Base-by-base conservation (phyloP, 2,329 filamentous ascomycete species). In the Trichoderma citrinoviride region DNA sequence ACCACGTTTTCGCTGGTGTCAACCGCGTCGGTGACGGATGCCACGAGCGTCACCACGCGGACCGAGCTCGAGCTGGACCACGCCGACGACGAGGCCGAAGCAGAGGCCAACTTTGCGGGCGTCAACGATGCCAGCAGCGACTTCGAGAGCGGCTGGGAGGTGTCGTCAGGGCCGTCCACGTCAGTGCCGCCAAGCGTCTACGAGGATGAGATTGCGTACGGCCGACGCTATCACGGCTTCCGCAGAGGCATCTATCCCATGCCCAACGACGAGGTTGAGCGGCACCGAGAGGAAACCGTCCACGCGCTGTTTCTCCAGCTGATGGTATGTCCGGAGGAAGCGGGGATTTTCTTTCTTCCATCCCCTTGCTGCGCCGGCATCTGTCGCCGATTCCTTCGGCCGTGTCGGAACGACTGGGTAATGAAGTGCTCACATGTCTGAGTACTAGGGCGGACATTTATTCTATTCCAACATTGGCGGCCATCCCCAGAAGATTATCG, bases 241-340 rank as follows among this genome's bases (percentile, higher is more conserved):
- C 75, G 76, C 53, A 72, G 77, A 43, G 78, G 78, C 41, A 73
- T 76, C n/a, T 83, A 82, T 64, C 79, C 80, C 2, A 71, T 82
- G 19, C 80, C 81, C 3, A 82, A 83, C 63, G 80, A 83, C 67
- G 74, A 77, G 37, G 68, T 70, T 8, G 82, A 83, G 70, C 80
- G 82, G 67, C 74, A 76, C 23, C 76, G 80, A 10, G 79, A 83
- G 65, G 78, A 82, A 46, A 74, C 78, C 63, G 78, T 79, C 65
- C 82, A 84, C 66, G 71, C 73, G 12, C 71, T 81, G 66, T 80
- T 84, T 71, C 74, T 80, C 5, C 76, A 85, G 65, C 65, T 82
- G 33, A 77, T 75, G 29, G 76, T 79, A 66, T 12, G 70, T 70
- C 27, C 47, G 17, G 41, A 33, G 17, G 49, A 33, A 52, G 49